A percentile compares a stretch with the other conserved stretches of the same genome.
Conservation (phyloP, 352 stramenopile species). For the Pythium aristosporum region DNA sequence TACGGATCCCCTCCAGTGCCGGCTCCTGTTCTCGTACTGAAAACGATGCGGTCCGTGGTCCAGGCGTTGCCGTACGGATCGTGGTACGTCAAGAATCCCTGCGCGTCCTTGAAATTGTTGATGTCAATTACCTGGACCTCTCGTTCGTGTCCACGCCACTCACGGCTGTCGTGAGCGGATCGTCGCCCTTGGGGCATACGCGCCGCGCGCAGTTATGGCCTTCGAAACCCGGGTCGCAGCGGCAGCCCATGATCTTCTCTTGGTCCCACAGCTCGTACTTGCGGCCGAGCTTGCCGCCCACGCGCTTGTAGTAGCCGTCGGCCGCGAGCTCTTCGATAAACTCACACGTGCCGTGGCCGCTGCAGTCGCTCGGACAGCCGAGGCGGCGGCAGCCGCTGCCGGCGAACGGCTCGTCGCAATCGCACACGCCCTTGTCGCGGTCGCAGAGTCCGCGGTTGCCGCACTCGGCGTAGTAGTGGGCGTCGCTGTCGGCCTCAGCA, state of each 20-base stretch:
- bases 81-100: slow-evolving; percentile 59
- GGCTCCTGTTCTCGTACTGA: slow-evolving; percentile 18
- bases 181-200: slow-evolving; percentile 85
- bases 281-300: slow-evolving; percentile 27
- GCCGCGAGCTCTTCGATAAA: slow-evolving; percentile 53
- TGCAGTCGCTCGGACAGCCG: slow-evolving; percentile 43
- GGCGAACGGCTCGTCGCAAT: slow-evolving; percentile 60
- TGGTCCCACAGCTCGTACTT: slow-evolving; percentile 71
- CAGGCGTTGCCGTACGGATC: slow-evolving; percentile 75
- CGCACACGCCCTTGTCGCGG: slow-evolving; percentile 61
- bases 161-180: slow-evolving; percentile 49
- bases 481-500: slow-evolving; percentile 37
- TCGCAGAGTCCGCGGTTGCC: slow-evolving; percentile 73
- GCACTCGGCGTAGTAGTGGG: slow-evolving; percentile 77
- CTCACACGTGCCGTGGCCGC: slow-evolving; percentile 46
- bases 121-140: slow-evolving; percentile 49
- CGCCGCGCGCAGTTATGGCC: slow-evolving; percentile 60
- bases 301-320: slow-evolving; percentile 44
- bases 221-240: slow-evolving; percentile 50
- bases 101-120: background rate
- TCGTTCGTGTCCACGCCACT: slow-evolving; percentile 23
- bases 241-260: slow-evolving; percentile 72
- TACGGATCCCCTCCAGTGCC: too few relatives aligned
- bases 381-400: slow-evolving; percentile 64
- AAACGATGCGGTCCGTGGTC: slow-evolving; percentile 44